Base-by-base conservation (phyloP, 2,329 filamentous ascomycete genomes). In the Bisporella sp. region DNA sequence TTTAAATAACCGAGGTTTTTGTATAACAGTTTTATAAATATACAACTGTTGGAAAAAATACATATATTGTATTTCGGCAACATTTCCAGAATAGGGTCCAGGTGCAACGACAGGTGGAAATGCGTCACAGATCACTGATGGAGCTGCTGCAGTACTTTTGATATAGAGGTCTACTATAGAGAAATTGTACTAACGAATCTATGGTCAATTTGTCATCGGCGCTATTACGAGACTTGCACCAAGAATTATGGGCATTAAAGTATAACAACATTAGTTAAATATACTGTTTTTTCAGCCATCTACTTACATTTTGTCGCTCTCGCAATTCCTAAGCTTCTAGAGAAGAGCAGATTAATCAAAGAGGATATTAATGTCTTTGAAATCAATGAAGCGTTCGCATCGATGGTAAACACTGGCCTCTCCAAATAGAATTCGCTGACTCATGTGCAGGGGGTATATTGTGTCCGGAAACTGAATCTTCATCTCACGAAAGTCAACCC, bases 301-400 rank as follows among this genome's bases (percentile, higher is more conserved):
- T 21, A 21, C 21, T 21, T 2, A 21, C 21, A 3, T 21, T 21
- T 21, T 2, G 21, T 92, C 41, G 95, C 87, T 78, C 89, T 89
- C 73, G 90, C 92, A 52, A 97, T 97, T 65, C 92, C 92, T 57
- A 87, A 91, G 68, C 89, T 89, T 5, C 81, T 96, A 47, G 78
- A 86, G 64, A 90, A 92, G 68, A 88, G 89, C 1, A 89, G 89
- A 53, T 80, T 97, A 61, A 74, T 74, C 66, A 86, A 86, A 69
- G 84, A 92, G 48, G 91, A 96, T 59, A 89, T 97, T 39, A 92
- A 96, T 67, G 89, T 97, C 64, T 96, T 81, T 67, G 92, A 97
- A 79, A 96, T 97, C 77, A 97, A 97, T 76, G 92, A 97, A 79
- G 92, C 92, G 1, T 97, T 97, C 69, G 92, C 92, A 42, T 92